phyloP scores from a whole-genome alignment of 108 stramenopile genomes.

The Mayamaea pseudoterrestris region DNA sequence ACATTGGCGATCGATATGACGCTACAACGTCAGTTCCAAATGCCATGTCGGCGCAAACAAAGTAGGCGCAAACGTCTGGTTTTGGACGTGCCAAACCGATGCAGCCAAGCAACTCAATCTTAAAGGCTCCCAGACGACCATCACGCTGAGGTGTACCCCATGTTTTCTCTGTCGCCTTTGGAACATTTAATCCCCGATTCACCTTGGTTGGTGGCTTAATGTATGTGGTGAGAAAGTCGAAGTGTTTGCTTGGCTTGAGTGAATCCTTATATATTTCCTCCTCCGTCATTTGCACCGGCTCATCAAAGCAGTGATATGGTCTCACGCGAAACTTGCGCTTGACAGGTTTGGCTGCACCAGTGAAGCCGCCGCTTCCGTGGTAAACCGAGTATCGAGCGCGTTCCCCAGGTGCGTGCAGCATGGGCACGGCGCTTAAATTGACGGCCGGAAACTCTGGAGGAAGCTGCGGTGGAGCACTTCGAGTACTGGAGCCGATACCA shows the following conservation, averaged over 20 bases:
- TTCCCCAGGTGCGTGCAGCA: not conserved
- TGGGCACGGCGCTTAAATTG: too few species aligned
- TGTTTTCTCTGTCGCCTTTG: constrained; percentile 6
- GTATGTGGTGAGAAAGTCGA: constrained; percentile 30
- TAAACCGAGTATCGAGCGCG: not conserved
- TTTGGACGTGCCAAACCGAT: constrained; percentile 29
- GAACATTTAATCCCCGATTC: not conserved
- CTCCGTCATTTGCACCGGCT: constrained; percentile 26
- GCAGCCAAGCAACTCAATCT: constrained; percentile 36
- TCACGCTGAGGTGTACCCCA: constrained; percentile 31
- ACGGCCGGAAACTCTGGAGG: too few species aligned
- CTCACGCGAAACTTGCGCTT: constrained; percentile 25
- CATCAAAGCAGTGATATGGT: constrained; percentile 25
- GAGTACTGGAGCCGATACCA: too few species aligned
- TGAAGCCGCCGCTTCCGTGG: not conserved
- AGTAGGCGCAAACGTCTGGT: constrained; percentile 29
- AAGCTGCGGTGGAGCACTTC: too few species aligned
- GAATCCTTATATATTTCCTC: constrained; percentile 33
- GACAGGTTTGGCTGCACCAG: too few species aligned
- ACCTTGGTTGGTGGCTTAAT: constrained; percentile 24
- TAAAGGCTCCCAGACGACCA: constrained; percentile 36
- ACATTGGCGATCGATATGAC: constrained; percentile 40
- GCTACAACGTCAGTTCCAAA: constrained; percentile 48
- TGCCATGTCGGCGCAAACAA: constrained; percentile 41
- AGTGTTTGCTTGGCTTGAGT: constrained; percentile 21